Percentiles rank a stretch among this genome's conserved stretches.
Evolutionary conservation across 2,329 filamentous ascomycete genomes (phyloP).

Genomic region (Alternaria ethzedia): DNA sequence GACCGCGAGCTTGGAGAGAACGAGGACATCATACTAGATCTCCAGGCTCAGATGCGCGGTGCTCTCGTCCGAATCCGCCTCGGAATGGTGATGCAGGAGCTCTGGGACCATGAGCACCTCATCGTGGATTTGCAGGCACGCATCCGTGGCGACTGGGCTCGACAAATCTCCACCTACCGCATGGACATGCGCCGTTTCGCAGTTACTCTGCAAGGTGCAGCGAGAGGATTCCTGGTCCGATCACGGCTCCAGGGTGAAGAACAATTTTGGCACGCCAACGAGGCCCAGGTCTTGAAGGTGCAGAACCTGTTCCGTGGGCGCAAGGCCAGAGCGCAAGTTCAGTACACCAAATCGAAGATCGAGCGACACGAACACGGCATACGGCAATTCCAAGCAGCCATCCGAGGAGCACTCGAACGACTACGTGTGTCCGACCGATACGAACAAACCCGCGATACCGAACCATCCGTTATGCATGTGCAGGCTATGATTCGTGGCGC

Average conservation of each 20-base stretch:
- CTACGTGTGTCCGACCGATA: constrained; percentile 59
- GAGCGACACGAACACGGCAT: constrained; percentile 55
- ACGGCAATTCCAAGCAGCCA: constrained; percentile 63
- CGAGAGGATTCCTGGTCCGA: constrained; percentile 77
- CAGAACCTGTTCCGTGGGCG: constrained; percentile 81
- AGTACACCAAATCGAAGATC: constrained; percentile 55
- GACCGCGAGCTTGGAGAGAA: constrained; percentile 81
- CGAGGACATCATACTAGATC: constrained; percentile 72
- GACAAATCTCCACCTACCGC: constrained; percentile 82
- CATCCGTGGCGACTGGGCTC: constrained; percentile 84
- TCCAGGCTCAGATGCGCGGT: constrained; percentile 87
- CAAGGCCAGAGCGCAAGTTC: constrained; percentile 57
- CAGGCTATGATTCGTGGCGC: constrained; percentile 69
- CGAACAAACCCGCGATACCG: constrained; percentile 66
- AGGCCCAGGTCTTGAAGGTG: constrained; percentile 75
- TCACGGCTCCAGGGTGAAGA: constrained; percentile 67
- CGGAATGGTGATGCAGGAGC: constrained; percentile 80
- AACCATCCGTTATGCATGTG: constrained; percentile 62
- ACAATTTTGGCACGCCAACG: constrained; percentile 71
- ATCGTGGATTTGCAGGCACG: constrained; percentile 84
- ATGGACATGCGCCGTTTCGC: constrained; percentile 84
- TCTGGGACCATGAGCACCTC: constrained; percentile 85
- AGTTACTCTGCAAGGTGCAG: constrained; percentile 76
- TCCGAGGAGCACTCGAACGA: constrained; percentile 57
- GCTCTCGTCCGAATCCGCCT: constrained; percentile 78